phyloP scores from a whole-genome alignment of 164 flowering plant species.

The Paratinospora sagittata region DNA sequence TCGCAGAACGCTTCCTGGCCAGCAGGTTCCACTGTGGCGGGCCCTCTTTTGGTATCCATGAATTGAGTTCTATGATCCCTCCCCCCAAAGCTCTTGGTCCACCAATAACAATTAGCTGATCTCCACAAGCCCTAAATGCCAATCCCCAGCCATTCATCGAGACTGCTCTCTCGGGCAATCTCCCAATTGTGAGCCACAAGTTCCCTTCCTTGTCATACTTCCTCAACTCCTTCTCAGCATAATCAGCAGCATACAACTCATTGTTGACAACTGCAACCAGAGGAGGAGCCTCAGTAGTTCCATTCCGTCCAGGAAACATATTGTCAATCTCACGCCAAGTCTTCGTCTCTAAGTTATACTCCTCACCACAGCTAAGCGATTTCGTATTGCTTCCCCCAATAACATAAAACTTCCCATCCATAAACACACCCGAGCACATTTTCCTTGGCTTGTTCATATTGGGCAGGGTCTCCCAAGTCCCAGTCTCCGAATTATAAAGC shows the following conservation, averaged over 20 bases:
- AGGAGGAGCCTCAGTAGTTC: constrained; percentile 68
- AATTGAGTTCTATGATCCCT: constrained; percentile 68
- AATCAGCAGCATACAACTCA: constrained; percentile 86
- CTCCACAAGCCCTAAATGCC: constrained; percentile 91
- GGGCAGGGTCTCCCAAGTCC: constrained; percentile 56
- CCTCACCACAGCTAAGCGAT: constrained; percentile 77
- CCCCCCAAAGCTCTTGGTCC: constrained; percentile 71
- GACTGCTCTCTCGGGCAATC: constrained; percentile 73
- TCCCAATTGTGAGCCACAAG: constrained; percentile 63
- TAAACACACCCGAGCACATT: constrained; percentile 92
- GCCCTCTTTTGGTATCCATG: constrained; percentile 80
- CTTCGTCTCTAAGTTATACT: constrained; percentile 55
- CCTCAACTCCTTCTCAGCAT: constrained; percentile 65
- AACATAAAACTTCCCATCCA: constrained; percentile 87
- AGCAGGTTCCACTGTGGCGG: constrained; percentile 82
- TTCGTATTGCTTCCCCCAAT: constrained; percentile 63
- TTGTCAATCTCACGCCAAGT: constrained; percentile 75
- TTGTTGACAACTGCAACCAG: constrained; percentile 84
- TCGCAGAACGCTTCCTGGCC: constrained; percentile 41
- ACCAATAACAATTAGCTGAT: constrained; percentile 75
- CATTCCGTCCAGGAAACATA: constrained; percentile 66
- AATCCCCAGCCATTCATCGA: constrained; percentile 96
- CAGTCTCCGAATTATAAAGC: constrained; percentile 74
- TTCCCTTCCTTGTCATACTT: constrained; percentile 55
- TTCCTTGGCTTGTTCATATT: constrained; percentile 75